These are phyloP conservation scores for Schizosaccharomyces octosporus DNA, from an alignment of 805 yeast genomes.

Conservation along the genomic window DNA sequence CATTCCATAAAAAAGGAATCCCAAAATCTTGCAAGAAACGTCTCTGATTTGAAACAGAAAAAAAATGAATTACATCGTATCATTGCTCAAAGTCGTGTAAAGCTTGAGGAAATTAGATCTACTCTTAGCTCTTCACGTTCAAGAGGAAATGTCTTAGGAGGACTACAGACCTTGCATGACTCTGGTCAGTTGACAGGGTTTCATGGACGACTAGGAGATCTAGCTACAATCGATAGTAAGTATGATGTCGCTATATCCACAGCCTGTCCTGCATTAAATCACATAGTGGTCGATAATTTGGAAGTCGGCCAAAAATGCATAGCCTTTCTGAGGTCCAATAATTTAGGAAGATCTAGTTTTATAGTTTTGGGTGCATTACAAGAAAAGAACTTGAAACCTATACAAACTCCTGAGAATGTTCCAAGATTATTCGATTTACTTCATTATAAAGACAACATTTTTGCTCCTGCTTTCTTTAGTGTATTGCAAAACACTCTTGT, in stretches of 20 bases:
- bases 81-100: constrained; percentile 29
- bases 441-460: constrained; percentile 36
- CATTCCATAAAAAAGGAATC: not conserved
- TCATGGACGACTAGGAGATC: constrained; percentile 72
- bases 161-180: constrained; percentile 41
- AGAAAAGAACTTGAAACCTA: constrained; percentile 29
- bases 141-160: constrained; percentile 46
- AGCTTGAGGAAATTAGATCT: constrained; percentile 38
- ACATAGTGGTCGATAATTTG: constrained; percentile 70
- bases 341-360: constrained; percentile 73
- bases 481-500: constrained; percentile 73
- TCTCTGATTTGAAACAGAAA: not conserved
- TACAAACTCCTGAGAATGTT: constrained; percentile 47
- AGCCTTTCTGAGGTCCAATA: constrained; percentile 56
- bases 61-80: not conserved
- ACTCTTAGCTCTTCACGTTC: constrained; percentile 34
- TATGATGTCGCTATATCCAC: constrained; percentile 89
- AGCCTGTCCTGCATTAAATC: constrained; percentile 75
- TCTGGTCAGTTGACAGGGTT: constrained; percentile 71
- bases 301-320: constrained; percentile 55
- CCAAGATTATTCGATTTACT: constrained; percentile 73
- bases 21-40: not conserved
- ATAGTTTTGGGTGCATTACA: constrained; percentile 55
- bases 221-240: constrained; percentile 70
- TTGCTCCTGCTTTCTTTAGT: constrained; percentile 71